Conservation (phyloP, 495 filamentous ascomycete genomes). For the Aspergillus homomorphus region DNA sequence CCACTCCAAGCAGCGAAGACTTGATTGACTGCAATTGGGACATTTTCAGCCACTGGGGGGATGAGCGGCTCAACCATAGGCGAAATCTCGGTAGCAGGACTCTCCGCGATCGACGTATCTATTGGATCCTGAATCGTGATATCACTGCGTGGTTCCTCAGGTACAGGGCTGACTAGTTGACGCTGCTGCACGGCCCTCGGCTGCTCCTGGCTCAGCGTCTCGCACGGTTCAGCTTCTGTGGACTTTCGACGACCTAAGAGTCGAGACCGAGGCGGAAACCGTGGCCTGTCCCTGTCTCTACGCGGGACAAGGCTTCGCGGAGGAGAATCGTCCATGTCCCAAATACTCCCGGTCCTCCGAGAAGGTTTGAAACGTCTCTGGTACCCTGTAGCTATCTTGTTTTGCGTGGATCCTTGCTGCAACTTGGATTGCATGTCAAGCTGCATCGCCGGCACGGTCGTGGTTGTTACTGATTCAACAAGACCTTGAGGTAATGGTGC, state of each 20-base stretch:
- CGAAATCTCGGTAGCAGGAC: background rate
- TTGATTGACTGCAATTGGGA: constrained; percentile 40
- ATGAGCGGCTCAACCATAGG: background rate
- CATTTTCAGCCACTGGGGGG: constrained; percentile 7
- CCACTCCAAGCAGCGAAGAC: constrained; percentile 53
- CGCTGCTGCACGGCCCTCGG: constrained; percentile 13
- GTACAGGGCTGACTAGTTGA: constrained; percentile 14
- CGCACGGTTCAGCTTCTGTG: constrained; percentile 8
- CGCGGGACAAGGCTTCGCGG: constrained; percentile 25
- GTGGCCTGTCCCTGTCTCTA: constrained; percentile 26
- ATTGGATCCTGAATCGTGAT: constrained; percentile 2
- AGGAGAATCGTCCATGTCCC: constrained; percentile 39
- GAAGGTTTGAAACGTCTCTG: constrained; percentile 24
- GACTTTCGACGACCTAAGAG: constrained; percentile 11
- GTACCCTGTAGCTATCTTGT: constrained; percentile 14
- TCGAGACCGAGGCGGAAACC: constrained; percentile 13
- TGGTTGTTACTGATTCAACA: constrained; percentile 6
- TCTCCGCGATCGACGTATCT: background rate
- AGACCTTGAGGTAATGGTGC: background rate
- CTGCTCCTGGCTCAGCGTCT: background rate
- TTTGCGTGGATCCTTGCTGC: constrained; percentile 12
- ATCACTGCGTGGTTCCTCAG: constrained; percentile 11
- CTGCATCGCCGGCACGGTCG: constrained; percentile 2
- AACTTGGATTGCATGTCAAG: constrained; percentile 5
- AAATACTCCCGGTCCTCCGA: constrained; percentile 32